These are phyloP conservation scores for Rasamsonia emersonii DNA, from an alignment of 2,329 filamentous ascomycete species.

Conservation along the genomic window DNA sequence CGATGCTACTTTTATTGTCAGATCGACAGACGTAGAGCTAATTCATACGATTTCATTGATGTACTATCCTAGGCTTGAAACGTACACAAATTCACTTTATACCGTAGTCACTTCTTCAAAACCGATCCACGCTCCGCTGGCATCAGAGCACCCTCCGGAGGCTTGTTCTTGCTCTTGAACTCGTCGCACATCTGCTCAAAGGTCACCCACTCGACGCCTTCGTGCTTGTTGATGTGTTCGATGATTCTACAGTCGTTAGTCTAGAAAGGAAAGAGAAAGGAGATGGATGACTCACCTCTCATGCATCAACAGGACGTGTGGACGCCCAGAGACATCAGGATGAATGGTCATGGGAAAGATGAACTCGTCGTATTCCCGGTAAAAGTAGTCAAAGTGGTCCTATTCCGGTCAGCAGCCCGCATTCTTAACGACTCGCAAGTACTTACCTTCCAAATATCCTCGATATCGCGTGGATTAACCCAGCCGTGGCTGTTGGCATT, in stretches of 20 bases:
- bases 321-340: conserved; percentile 62
- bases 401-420: conserved; percentile 29
- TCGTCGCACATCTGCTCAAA: conserved; percentile 66
- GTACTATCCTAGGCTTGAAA: no score
- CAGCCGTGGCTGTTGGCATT: conserved; percentile 48
- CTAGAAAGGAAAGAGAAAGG: conserved; percentile 3
- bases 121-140: neutral
- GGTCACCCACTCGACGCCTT: conserved; percentile 39
- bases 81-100: no score
- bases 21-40: no score
- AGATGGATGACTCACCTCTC: conserved; percentile 46
- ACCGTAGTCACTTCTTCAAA: conserved; percentile 1
- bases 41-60: no score
- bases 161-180: conserved; percentile 56
- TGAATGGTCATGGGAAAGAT: conserved; percentile 72
- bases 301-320: conserved; percentile 66
- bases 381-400: conserved; percentile 59
- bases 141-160: neutral
- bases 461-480: conserved; percentile 50
- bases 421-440: conserved; percentile 30
- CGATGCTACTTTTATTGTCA: no score
- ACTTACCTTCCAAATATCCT: conserved; percentile 47
- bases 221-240: conserved; percentile 57
- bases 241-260: conserved; percentile 40
- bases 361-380: conserved; percentile 67